Conservation (phyloP, 1,139 yeast genomes). For the Pichia sp. region DNA sequence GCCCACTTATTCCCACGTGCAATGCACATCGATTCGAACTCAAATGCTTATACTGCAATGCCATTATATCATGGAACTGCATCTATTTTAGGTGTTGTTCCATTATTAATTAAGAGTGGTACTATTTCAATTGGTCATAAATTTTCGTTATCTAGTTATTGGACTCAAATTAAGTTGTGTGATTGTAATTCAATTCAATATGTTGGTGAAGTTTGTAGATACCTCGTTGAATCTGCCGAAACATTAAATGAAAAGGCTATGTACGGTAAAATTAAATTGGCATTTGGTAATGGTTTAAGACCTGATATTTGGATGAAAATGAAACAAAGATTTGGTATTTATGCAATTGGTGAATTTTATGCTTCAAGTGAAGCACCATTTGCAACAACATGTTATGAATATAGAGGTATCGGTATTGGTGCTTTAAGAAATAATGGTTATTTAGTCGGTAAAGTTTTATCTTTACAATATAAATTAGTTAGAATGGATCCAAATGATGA, state of each 20-base stretch:
- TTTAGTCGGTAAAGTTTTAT: slow-evolving; percentile 47
- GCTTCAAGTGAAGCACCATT: slow-evolving; percentile 93
- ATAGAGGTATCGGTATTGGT: slow-evolving; percentile 71
- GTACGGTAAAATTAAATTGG: slow-evolving; percentile 58
- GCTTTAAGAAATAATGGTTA: slow-evolving; percentile 84
- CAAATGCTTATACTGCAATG: slow-evolving; percentile 83
- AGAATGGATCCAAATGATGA: slow-evolving; percentile 82
- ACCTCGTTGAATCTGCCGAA: slow-evolving; percentile 58
- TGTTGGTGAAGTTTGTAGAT: slow-evolving; percentile 94
- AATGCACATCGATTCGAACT: slow-evolving; percentile 48
- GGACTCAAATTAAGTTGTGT: slow-evolving; percentile 79
- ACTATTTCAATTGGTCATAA: slow-evolving; percentile 71
- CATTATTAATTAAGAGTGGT: slow-evolving; percentile 60
- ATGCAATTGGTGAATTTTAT: slow-evolving; percentile 82
- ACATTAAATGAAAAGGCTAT: slow-evolving; percentile 48
- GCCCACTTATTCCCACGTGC: slow-evolving; percentile 63
- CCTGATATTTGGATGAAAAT: slow-evolving; percentile 87
- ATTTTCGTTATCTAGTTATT: slow-evolving; percentile 77
- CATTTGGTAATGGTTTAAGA: slow-evolving; percentile 90
- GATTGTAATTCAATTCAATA: slow-evolving; percentile 81
- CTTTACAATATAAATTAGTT: slow-evolving; percentile 54
- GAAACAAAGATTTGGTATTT: slow-evolving; percentile 68
- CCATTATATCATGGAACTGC: slow-evolving; percentile 96
- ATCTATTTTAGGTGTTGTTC: slow-evolving; percentile 76
- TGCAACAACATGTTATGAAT: slow-evolving; percentile 83